Percentiles rank a stretch among this genome's conserved stretches.
phyloP scores from a whole-genome alignment of 2,329 filamentous ascomycete species.

The Clonostachys byssicola region DNA sequence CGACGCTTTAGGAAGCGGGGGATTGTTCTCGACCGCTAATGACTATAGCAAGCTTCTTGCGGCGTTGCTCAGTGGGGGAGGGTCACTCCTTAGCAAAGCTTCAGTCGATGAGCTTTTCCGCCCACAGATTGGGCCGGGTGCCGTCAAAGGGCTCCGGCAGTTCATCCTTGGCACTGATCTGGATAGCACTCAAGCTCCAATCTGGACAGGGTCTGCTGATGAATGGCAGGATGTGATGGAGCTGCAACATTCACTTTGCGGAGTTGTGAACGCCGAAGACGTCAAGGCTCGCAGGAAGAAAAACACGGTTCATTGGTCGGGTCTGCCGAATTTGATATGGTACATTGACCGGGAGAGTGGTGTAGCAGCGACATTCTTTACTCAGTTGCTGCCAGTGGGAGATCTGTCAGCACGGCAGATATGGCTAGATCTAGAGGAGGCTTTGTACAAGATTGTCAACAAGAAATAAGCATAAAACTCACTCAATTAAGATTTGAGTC shows the following conservation, averaged over 20 bases:
- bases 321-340: conserved; percentile 35
- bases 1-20: conserved; percentile 34
- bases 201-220: too few relatives aligned
- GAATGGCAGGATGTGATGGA: conserved; percentile 12
- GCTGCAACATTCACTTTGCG: conserved; percentile 25
- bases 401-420: conserved; percentile 12
- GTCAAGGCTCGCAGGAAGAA: conserved; percentile 30
- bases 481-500: too few relatives aligned
- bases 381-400: conserved; percentile 29
- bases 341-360: conserved; percentile 31
- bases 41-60: conserved; percentile 31
- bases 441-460: too few relatives aligned
- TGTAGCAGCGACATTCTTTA: conserved; percentile 30
- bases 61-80: conserved; percentile 13
- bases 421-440: too few relatives aligned
- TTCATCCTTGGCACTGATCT: conserved; percentile 21
- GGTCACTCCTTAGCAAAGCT: conserved; percentile 6
- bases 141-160: conserved; percentile 12
- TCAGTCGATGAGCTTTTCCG: conserved; percentile 27
- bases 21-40: conserved; percentile 31
- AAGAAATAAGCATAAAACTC: too few relatives aligned
- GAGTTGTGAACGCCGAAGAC: conserved; percentile 31
- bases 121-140: conserved; percentile 30
- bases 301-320: conserved; percentile 37
- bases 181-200: too few relatives aligned